A percentile compares a stretch with the other conserved stretches of the same genome.
Conservation (phyloP, 495 filamentous ascomycete genomes). For the Emericellopsis terricola region DNA sequence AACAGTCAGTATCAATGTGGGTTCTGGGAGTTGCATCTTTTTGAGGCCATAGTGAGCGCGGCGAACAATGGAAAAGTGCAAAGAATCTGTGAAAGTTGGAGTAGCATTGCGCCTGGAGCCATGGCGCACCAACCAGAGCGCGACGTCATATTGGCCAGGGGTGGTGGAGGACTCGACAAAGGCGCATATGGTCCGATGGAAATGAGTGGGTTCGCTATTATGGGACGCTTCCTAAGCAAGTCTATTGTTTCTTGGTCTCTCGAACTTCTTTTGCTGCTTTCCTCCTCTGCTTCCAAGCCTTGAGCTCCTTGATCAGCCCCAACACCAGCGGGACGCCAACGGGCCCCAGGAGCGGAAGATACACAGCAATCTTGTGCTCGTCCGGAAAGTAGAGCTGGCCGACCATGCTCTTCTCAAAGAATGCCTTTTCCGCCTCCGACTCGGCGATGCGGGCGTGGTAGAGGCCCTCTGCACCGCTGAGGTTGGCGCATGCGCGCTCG, state of each 20-base stretch:
- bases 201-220: not conserved
- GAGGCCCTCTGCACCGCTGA: slow-evolving; percentile 42
- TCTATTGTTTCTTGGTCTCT: slow-evolving; percentile 14
- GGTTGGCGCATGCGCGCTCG: slow-evolving; percentile 51
- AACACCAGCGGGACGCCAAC: slow-evolving; percentile 82
- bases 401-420: slow-evolving; percentile 99
- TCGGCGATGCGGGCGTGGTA: slow-evolving; percentile 72
- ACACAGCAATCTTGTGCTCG: slow-evolving; percentile 97
- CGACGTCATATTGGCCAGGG: too few species aligned
- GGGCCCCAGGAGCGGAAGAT: slow-evolving; percentile 78
- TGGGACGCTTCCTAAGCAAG: too few species aligned
- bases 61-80: not conserved
- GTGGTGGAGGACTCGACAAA: too few species aligned
- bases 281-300: slow-evolving; percentile 28
- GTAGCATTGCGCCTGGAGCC: too few species aligned
- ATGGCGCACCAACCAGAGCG: too few species aligned
- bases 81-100: too few species aligned
- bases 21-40: slow-evolving; percentile 23
- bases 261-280: slow-evolving; percentile 12
- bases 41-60: not conserved
- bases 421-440: slow-evolving; percentile 76
- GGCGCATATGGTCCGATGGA: too few species aligned
- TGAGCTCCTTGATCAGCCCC: slow-evolving; percentile 64
- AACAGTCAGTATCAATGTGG: slow-evolving; percentile 55
- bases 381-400: slow-evolving; percentile 95